Base-by-base conservation (phyloP, 768 basidiomycete genomes). In the Lentinula guzmanii region DNA sequence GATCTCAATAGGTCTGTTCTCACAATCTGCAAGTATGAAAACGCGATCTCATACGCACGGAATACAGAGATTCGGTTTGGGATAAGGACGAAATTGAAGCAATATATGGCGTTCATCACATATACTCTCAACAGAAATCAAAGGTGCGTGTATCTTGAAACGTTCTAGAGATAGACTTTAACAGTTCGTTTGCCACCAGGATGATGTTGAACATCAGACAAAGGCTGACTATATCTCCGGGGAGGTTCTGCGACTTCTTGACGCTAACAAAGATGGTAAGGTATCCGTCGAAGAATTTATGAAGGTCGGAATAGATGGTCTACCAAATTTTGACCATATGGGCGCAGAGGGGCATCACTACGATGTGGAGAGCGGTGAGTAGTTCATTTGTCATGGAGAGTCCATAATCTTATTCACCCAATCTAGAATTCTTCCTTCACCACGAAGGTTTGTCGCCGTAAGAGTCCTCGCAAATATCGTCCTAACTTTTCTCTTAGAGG, bases 331-430 rank as follows among this genome's bases (percentile, higher is more conserved):
- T 67, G 89, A 90, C 37, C 78, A 82, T 11, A 78, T 95, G 45
- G 93, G 93, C 59, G 92, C 91, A 7, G 90, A 95, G 70, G 94
- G 94, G 10, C 94, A 96, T 70, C 94, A 96, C 70, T 95, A 95
- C 67, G 94, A 94, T 69, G 82, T 90, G 45, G 91, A 93, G 74
- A 93, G 91, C 74, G 91, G 90, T 91, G 67, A 66, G 89, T 75
- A 15, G n/a, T 42, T 56, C 13, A 50, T 8, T 31, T 13, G 18
- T 57, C 24, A 37, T 8, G 13, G 33, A 34, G 7, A 5, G 34
- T 24, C 37, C 16, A 6, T 24, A 10, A 18, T 57, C 13, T 43
- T 57, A 31, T 43, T 33, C 43, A 16, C 15, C 46, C 41, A 58
- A 45, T 15, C 2, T 58, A 90, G 91, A 96, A 74, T 95, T 95